phyloP scores from a whole-genome alignment of 2,329 filamentous ascomycete species.

The Zasmidium cellare region DNA sequence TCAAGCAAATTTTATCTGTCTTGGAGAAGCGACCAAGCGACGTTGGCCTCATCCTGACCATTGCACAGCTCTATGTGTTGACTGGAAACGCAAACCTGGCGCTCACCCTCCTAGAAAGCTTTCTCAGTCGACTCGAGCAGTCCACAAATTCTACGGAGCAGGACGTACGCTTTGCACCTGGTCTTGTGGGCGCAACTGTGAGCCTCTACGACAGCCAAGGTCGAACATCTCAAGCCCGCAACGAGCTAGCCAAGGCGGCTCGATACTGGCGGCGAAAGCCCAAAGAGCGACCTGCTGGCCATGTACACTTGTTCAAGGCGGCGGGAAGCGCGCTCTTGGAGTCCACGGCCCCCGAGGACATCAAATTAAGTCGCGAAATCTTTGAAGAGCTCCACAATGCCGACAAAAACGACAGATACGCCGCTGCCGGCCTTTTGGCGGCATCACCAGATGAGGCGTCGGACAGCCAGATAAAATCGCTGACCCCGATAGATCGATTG shows the following conservation, averaged over 20 bases:
- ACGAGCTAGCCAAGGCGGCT: constrained; percentile 76
- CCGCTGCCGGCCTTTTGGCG: constrained; percentile 82
- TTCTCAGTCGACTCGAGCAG: constrained; percentile 70
- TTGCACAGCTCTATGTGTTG: constrained; percentile 77
- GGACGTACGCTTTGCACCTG: constrained; percentile 78
- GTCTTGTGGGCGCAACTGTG: constrained; percentile 76
- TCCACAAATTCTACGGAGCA: constrained; percentile 57
- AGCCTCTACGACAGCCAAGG: constrained; percentile 76
- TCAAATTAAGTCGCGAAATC: constrained; percentile 70
- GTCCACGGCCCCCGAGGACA: constrained; percentile 68
- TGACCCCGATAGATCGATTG: constrained; percentile 65
- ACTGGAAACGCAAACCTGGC: constrained; percentile 72
- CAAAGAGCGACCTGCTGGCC: constrained; percentile 44
- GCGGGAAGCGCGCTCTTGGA: constrained; percentile 81
- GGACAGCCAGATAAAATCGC: constrained; percentile 52
- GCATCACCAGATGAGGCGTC: constrained; percentile 62
- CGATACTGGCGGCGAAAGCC: constrained; percentile 73
- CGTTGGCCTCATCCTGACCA: constrained; percentile 75
- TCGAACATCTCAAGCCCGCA: constrained; percentile 69
- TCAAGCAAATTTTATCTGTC: constrained; percentile 69
- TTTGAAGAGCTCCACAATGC: constrained; percentile 71
- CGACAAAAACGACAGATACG: constrained; percentile 66
- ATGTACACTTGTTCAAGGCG: constrained; percentile 70
- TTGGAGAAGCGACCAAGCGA: constrained; percentile 75
- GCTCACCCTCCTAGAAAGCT: constrained; percentile 71